Percentiles rank a stretch among this genome's conserved stretches.
These are phyloP conservation scores for Cryptomeria japonica DNA, from an alignment of 75 land plant species.

Conservation along the genomic window DNA sequence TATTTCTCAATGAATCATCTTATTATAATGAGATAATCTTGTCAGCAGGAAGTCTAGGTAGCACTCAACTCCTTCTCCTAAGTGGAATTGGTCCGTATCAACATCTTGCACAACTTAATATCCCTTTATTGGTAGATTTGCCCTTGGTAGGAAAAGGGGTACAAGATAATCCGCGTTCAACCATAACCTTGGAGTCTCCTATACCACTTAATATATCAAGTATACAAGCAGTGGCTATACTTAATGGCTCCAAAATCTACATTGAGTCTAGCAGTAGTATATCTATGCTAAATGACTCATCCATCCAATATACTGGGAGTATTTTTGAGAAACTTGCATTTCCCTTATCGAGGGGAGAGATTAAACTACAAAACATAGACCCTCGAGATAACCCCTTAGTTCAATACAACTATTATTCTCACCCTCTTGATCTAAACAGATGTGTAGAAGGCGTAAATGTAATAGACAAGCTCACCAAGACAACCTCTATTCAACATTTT, in stretches of 20 bases:
- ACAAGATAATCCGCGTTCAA: constrained; percentile 38
- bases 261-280: not conserved
- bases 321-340: constrained; percentile 10
- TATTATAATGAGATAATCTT: constrained; percentile 27
- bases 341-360: constrained; percentile 10
- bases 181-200: constrained; percentile 25
- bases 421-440: constrained; percentile 12
- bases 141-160: constrained; percentile 30
- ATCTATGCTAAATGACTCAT: not conserved
- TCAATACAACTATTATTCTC: constrained; percentile 17
- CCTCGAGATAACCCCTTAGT: constrained; percentile 16
- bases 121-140: constrained; percentile 17
- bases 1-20: constrained; percentile 6
- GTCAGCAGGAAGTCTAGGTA: constrained; percentile 38
- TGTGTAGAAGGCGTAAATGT: constrained; percentile 17
- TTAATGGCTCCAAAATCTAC: not conserved
- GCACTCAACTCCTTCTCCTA: constrained; percentile 39
- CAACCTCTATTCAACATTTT: constrained; percentile 2
- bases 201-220: constrained; percentile 21
- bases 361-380: not conserved
- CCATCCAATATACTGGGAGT: not conserved
- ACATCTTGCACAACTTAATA: constrained; percentile 23
- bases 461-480: constrained; percentile 11
- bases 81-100: constrained; percentile 38
- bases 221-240: constrained; percentile 31